phyloP scores from a whole-genome alignment of 2,329 filamentous ascomycete genomes.

The Hypoxylon sp. region DNA sequence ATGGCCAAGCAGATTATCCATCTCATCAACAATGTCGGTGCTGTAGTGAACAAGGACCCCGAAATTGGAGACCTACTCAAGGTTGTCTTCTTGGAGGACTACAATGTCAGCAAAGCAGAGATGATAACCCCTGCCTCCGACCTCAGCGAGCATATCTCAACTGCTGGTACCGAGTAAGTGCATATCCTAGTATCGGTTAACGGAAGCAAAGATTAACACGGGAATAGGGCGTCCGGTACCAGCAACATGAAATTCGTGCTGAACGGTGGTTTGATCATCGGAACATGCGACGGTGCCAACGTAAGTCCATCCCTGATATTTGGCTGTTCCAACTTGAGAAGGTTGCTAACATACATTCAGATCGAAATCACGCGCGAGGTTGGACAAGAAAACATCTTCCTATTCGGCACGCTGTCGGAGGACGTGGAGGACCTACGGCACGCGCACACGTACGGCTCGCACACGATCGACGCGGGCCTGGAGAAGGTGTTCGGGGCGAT shows the following conservation, averaged over 20 bases:
- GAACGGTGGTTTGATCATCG: conserved; percentile 96
- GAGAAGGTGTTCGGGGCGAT: conserved; percentile 86
- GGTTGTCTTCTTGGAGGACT: conserved; percentile 97
- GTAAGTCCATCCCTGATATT: conserved; percentile 64
- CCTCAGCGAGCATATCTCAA: conserved; percentile 98
- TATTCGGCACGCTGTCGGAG: conserved; percentile 95
- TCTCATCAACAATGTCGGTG: conserved; percentile 90
- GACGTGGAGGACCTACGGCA: conserved; percentile 97
- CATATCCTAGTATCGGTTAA: conserved; percentile 42
- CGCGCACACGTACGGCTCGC: conserved; percentile 83
- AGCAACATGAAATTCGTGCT: conserved; percentile 99
- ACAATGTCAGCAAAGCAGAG: conserved; percentile 99
- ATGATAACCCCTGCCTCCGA: conserved; percentile 95
- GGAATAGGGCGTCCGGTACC: conserved; percentile 74
- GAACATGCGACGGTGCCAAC: conserved; percentile 97
- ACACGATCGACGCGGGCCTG: conserved; percentile 81
- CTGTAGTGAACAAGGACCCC: conserved; percentile 89
- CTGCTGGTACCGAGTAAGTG: conserved; percentile 86
- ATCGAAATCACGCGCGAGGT: conserved; percentile 99
- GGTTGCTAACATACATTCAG: conserved; percentile 51
- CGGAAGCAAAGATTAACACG: conserved; percentile 31
- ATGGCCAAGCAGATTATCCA: conserved; percentile 99
- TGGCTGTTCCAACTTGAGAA: conserved; percentile 6
- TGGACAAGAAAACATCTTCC: conserved; percentile 96
- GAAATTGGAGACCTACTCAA: conserved; percentile 95